A percentile compares a stretch with the other conserved stretches of the same genome.
These are phyloP conservation scores for Dothistroma pini DNA, from an alignment of 2,329 filamentous ascomycete species.

Conservation along the genomic window DNA sequence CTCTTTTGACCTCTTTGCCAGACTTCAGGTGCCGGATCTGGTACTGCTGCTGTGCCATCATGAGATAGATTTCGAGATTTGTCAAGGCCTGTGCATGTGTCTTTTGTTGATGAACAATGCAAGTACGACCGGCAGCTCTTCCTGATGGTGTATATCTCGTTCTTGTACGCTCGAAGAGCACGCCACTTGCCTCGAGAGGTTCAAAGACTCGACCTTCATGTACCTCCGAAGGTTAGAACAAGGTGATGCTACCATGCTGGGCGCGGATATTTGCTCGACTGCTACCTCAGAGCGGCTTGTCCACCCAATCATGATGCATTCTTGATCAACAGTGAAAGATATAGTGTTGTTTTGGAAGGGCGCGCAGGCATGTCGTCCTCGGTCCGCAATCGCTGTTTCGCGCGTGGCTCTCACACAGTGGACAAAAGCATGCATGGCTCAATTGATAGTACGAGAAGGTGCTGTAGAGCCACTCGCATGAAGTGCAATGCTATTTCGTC, in stretches of 20 bases:
- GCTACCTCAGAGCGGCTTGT: neutral
- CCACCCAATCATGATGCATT: neutral
- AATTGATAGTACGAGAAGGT: too few species aligned
- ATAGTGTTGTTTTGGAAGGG: neutral
- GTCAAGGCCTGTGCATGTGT: neutral
- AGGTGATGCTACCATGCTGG: neutral
- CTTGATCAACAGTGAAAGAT: too few species aligned
- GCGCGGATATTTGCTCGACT: neutral
- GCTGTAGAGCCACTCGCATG: too few species aligned
- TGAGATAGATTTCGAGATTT: neutral
- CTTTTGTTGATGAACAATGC: neutral
- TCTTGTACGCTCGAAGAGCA: neutral
- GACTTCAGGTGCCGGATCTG: slow-evolving; percentile 21
- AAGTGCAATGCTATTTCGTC: neutral
- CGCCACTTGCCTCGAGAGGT: slow-evolving; percentile 4
- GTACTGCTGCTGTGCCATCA: slow-evolving; percentile 19
- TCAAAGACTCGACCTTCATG: neutral
- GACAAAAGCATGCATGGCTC: too few species aligned
- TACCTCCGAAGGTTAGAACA: slow-evolving; percentile 4
- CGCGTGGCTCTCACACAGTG: too few species aligned
- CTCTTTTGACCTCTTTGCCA: slow-evolving; percentile 12
- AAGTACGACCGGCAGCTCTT: neutral
- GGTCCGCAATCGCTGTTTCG: too few species aligned
- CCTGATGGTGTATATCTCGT: neutral
- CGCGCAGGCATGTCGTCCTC: neutral